phyloP scores from a whole-genome alignment of 306 rosid species.

The Vachellia collinsii region DNA sequence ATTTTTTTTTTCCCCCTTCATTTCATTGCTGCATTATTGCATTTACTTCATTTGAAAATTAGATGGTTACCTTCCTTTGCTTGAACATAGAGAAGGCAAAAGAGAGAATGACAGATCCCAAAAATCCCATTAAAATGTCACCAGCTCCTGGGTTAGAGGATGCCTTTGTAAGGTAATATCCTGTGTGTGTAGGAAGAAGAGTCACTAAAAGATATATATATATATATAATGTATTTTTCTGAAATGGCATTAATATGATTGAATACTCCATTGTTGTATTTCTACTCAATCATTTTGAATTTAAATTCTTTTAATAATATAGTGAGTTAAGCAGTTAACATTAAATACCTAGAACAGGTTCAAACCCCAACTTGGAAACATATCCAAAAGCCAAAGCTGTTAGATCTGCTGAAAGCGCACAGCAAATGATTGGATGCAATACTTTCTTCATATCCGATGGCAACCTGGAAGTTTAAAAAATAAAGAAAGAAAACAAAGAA shows the following conservation, averaged over 20 bases:
- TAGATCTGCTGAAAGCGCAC: slow-evolving; percentile 80
- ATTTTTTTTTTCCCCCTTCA: background rate
- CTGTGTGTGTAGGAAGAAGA: slow-evolving; percentile 46
- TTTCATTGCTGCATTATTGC: background rate
- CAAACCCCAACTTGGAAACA: slow-evolving; percentile 75
- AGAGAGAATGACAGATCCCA: slow-evolving; percentile 97
- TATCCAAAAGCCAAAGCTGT: slow-evolving; percentile 80
- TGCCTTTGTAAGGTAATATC: slow-evolving; percentile 78
- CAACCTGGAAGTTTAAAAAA: slow-evolving; percentile 51
- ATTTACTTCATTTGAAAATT: slow-evolving; percentile 10
- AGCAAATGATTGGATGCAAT: slow-evolving; percentile 94
- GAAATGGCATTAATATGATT: background rate
- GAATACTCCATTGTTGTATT: background rate
- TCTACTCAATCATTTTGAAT: slow-evolving; percentile 17
- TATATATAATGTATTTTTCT: background rate
- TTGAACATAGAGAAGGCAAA: slow-evolving; percentile 98
- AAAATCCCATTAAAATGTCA: slow-evolving; percentile 94
- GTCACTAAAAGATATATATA: background rate
- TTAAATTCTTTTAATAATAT: background rate
- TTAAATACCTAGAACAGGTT: slow-evolving; percentile 82
- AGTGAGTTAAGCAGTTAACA: slow-evolving; percentile 28
- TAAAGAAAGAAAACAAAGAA: background rate
- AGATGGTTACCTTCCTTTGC: slow-evolving; percentile 82
- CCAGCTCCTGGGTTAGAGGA: slow-evolving; percentile 97
- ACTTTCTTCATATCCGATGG: slow-evolving; percentile 77